Percentiles rank a stretch among this genome's conserved stretches.
Conservation (phyloP, 2,329 filamentous ascomycete genomes). For the Aspergillus ibericus region DNA sequence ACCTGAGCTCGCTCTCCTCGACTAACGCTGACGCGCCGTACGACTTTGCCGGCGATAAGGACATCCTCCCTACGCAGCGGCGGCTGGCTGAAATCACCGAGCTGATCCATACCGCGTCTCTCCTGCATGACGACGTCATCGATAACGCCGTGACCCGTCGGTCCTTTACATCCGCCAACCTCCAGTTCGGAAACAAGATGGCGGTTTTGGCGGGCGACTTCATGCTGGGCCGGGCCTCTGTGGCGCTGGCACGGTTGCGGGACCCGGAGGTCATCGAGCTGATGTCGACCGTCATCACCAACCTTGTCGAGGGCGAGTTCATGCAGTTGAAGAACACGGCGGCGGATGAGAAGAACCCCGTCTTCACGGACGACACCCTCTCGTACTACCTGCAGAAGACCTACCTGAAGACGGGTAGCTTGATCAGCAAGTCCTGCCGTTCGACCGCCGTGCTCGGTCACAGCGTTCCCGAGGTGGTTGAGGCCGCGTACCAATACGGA, state of each 20-base stretch:
- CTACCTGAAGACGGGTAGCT: constrained; percentile 91
- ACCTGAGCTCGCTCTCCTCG: constrained; percentile 56
- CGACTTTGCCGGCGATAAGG: constrained; percentile 48
- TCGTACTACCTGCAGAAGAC: constrained; percentile 97
- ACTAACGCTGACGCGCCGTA: constrained; percentile 38
- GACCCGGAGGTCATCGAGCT: constrained; percentile 95
- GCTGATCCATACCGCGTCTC: constrained; percentile 92
- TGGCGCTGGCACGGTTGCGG: constrained; percentile 83
- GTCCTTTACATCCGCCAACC: constrained; percentile 82
- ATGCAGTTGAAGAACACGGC: constrained; percentile 99
- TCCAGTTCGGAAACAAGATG: constrained; percentile 99
- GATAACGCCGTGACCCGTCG: constrained; percentile 86
- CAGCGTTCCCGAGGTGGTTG: constrained; percentile 73
- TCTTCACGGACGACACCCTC: constrained; percentile 84
- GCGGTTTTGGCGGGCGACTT: constrained; percentile 97
- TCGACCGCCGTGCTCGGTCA: constrained; percentile 84
- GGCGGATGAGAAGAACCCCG: constrained; percentile 77
- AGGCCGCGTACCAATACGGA: constrained; percentile 88
- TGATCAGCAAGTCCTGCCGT: constrained; percentile 95
- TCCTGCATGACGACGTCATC: constrained; percentile 97
- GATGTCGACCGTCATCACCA: constrained; percentile 92
- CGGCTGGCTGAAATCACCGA: constrained; percentile 95
- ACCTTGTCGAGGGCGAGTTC: constrained; percentile 96
- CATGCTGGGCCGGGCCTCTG: constrained; percentile 85
- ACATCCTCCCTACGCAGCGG: constrained; percentile 86